phyloP scores from a whole-genome alignment of 257 asterid species.

The Pogostemon cablin region DNA sequence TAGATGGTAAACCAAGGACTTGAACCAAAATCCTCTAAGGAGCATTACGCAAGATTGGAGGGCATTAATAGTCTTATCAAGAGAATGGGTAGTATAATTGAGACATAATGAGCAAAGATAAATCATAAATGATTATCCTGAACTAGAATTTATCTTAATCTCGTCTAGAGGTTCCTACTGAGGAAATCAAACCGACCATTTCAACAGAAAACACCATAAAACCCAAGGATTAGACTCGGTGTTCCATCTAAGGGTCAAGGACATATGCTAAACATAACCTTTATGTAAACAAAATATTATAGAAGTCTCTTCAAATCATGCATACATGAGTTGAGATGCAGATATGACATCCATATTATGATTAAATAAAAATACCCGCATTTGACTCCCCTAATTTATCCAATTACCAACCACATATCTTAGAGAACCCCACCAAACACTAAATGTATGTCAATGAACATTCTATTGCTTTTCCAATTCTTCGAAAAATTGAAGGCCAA shows the following conservation, averaged over 20 bases:
- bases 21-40: too few species aligned
- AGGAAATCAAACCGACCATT: neutral
- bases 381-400: neutral
- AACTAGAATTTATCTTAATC: neutral
- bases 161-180: neutral
- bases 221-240: too few species aligned
- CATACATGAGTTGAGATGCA: neutral
- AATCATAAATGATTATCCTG: neutral
- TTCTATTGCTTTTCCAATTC: neutral
- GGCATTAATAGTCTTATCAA: neutral
- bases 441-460: neutral
- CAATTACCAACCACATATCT: neutral
- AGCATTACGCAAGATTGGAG: too few species aligned
- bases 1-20: too few species aligned
- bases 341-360: neutral
- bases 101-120: neutral
- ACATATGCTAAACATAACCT: neutral
- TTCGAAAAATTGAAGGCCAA: neutral
- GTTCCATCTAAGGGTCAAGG: neutral
- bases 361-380: neutral
- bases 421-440: neutral
- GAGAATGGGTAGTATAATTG: neutral
- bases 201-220: neutral
- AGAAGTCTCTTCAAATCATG: neutral
- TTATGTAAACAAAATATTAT: neutral